A percentile compares a stretch with the other conserved stretches of the same genome.
phyloP scores from a whole-genome alignment of 352 stramenopile species.

The Thraustochytrium sp. region DNA sequence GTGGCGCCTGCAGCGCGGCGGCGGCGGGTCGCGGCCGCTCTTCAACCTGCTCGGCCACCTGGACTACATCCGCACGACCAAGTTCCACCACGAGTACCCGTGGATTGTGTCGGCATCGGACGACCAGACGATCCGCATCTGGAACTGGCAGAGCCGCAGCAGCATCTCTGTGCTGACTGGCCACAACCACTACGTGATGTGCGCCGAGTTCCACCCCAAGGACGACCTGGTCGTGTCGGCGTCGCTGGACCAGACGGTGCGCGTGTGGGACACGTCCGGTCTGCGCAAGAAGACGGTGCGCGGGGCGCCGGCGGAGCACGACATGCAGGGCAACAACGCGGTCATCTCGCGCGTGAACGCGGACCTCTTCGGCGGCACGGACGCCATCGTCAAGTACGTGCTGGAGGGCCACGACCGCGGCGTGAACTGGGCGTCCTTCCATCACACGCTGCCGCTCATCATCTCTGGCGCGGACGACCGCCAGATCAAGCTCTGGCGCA shows the following conservation, averaged over 20 bases:
- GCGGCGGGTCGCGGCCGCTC: slow-evolving; percentile 54
- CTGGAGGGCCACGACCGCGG: slow-evolving; percentile 97
- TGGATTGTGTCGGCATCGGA: slow-evolving; percentile 96
- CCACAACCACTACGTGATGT: slow-evolving; percentile 99
- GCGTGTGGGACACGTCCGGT: slow-evolving; percentile 98
- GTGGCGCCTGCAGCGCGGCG: slow-evolving; percentile 95
- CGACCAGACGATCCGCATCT: slow-evolving; percentile 98
- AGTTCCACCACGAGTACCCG: slow-evolving; percentile 97
- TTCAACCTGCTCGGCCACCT: slow-evolving; percentile 98
- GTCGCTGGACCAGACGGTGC: slow-evolving; percentile 96
- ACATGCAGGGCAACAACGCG: slow-evolving; percentile 34
- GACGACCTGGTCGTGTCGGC: slow-evolving; percentile 98
- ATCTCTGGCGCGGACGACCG: slow-evolving; percentile 97
- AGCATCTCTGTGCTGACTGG: slow-evolving; percentile 98
- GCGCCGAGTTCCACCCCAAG: slow-evolving; percentile 97
- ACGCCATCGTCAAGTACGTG: slow-evolving; percentile 99
- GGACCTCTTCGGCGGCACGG: slow-evolving; percentile 97
- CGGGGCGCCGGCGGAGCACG: slow-evolving; percentile 59
- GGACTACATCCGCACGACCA: slow-evolving; percentile 99
- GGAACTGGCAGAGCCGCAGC: slow-evolving; percentile 98
- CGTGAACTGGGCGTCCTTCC: slow-evolving; percentile 99
- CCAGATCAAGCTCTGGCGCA: slow-evolving; percentile 98
- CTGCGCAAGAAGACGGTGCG: slow-evolving; percentile 96
- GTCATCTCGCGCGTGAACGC: slow-evolving; percentile 53
- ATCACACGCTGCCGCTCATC: slow-evolving; percentile 95